phyloP scores from a whole-genome alignment of 805 yeast genomes.

The Brettanomyces sp. region DNA sequence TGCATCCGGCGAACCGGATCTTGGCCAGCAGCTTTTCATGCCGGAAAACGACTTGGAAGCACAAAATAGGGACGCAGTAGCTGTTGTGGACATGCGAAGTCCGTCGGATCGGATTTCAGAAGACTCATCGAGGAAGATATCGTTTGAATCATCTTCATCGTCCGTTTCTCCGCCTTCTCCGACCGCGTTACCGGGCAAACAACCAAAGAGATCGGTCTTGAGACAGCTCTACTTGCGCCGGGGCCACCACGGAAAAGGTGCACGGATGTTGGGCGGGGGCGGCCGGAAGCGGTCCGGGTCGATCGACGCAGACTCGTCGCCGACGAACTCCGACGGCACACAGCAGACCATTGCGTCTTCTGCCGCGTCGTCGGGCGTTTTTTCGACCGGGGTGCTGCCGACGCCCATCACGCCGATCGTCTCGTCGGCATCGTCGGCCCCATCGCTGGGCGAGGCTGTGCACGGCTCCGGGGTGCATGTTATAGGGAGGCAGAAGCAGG shows the following conservation, averaged over 20 bases:
- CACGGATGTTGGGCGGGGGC: neutral
- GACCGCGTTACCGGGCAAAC: neutral
- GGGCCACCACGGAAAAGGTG: neutral
- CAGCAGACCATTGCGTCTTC: neutral
- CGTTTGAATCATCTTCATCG: neutral
- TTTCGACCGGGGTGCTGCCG: constrained; percentile 4
- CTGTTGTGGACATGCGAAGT: neutral
- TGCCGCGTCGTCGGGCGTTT: neutral
- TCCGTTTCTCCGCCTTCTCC: neutral
- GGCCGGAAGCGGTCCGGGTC: neutral
- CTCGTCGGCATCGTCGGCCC: constrained; percentile 16
- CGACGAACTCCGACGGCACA: neutral
- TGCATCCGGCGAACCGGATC: neutral
- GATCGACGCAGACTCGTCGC: neutral
- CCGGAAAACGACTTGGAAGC: neutral
- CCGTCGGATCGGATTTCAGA: no score
- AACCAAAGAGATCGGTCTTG: neutral
- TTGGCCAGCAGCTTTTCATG: no score
- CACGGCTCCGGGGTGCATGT: neutral
- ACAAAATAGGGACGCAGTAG: neutral
- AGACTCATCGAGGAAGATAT: no score
- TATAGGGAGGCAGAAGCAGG: neutral
- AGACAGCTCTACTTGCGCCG: constrained; percentile 1
- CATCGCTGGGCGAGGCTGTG: constrained; percentile 6
- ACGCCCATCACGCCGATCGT: constrained; percentile 17